A percentile compares a stretch with the other conserved stretches of the same genome.
These are phyloP conservation scores for Apophysomyces sp. DNA, from an alignment of 371 early-diverging fungal species.

Conservation along the genomic window DNA sequence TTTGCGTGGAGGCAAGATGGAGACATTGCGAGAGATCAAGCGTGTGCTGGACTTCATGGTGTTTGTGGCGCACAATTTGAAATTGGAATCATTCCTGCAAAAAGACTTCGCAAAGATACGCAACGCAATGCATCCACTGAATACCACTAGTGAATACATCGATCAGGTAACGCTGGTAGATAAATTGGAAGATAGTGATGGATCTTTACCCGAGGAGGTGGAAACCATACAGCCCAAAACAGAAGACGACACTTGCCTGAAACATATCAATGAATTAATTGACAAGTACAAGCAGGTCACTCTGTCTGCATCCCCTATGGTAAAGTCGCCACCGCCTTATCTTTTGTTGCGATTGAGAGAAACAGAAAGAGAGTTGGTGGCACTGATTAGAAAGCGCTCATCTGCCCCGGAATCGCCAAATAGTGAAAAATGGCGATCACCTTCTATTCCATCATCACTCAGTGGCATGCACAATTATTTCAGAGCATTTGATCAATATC, in stretches of 20 bases:
- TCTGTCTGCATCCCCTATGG: constrained; percentile 82
- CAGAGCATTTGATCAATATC: constrained; percentile 24
- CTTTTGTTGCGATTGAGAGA: constrained; percentile 68
- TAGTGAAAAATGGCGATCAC: constrained; percentile 1
- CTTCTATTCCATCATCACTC: constrained; percentile 16
- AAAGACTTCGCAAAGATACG: constrained; percentile 65
- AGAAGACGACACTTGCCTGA: constrained; percentile 31
- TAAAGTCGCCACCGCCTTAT: constrained; percentile 81
- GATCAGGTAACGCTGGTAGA: neutral
- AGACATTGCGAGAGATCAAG: constrained; percentile 69
- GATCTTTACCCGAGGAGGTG: constrained; percentile 6
- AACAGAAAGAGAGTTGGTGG: constrained; percentile 24
- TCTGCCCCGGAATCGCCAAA: neutral
- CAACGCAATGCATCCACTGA: constrained; percentile 8
- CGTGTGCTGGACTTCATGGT: constrained; percentile 76
- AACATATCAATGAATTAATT: constrained; percentile 29
- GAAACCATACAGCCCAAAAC: neutral
- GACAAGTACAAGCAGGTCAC: constrained; percentile 61
- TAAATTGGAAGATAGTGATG: neutral
- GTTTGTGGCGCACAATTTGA: constrained; percentile 79
- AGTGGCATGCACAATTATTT: constrained; percentile 24
- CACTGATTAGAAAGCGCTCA: constrained; percentile 13
- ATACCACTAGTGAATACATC: neutral
- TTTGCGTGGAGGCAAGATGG: constrained; percentile 73
- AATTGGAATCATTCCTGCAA: constrained; percentile 76